These are phyloP conservation scores for Plasmodium reichenowi DNA, from an alignment of 169 alveolate genomes.

Conservation along the genomic window DNA sequence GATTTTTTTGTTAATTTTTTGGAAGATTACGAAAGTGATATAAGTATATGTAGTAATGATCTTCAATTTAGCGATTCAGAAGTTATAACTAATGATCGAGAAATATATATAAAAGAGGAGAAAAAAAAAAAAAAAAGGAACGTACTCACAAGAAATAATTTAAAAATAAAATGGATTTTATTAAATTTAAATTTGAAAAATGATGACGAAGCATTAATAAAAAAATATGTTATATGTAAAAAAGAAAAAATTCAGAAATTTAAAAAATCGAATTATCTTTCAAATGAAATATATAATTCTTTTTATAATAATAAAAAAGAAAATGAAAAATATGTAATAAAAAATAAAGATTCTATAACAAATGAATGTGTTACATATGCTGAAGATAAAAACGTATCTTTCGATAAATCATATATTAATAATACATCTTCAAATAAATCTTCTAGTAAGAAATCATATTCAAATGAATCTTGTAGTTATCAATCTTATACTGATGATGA, in stretches of 20 bases:
- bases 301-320: conserved; percentile 7
- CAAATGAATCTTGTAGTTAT: too few relatives aligned
- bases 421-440: too few relatives aligned
- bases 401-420: too few relatives aligned
- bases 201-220: conserved; percentile 51
- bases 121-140: conserved; percentile 20
- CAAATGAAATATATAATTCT: neutral
- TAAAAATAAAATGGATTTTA: conserved; percentile 70
- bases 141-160: conserved; percentile 26
- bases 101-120: neutral
- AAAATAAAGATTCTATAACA: neutral
- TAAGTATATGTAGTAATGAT: conserved; percentile 64
- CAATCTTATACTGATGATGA: too few relatives aligned
- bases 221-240: conserved; percentile 49
- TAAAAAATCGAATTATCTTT: conserved; percentile 1
- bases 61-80: conserved; percentile 45
- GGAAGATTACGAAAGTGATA: conserved; percentile 60
- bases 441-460: too few relatives aligned
- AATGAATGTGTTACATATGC: neutral
- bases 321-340: neutral
- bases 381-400: too few relatives aligned
- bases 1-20: conserved; percentile 1
- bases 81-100: conserved; percentile 37
- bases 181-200: conserved; percentile 62
- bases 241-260: conserved; percentile 14